Conservation (phyloP, 345 rosid genomes). For the Citrus australasica region DNA sequence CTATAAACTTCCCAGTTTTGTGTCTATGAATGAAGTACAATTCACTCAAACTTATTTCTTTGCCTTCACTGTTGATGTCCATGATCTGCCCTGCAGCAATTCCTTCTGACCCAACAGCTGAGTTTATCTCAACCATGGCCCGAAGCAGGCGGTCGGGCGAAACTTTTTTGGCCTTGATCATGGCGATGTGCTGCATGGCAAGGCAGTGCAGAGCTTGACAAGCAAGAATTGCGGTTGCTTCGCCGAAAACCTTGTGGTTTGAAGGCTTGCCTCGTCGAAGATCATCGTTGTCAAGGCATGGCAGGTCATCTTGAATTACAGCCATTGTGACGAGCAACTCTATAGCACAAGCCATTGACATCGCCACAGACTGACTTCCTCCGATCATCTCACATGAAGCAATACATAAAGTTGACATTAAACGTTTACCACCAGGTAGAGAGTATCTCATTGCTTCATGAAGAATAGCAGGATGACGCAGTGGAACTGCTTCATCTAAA, state of each 20-base stretch:
- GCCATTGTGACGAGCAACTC: constrained; percentile 50
- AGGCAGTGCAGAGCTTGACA: constrained; percentile 53
- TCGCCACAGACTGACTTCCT: too few species aligned
- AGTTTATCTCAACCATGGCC: constrained; percentile 5
- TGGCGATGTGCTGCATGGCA: too few species aligned
- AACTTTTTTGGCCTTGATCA: too few species aligned
- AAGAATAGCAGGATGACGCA: constrained; percentile 35
- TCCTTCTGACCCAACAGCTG: constrained; percentile 44
- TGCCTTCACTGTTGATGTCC: constrained; percentile 43
- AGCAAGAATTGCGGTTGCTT: not conserved
- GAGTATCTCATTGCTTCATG: constrained; percentile 14
- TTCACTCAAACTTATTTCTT: constrained; percentile 18
- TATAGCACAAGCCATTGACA: not conserved
- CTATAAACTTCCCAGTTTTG: constrained; percentile 35
- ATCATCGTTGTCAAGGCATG: too few species aligned
- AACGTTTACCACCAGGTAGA: constrained; percentile 62
- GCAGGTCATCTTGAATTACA: too few species aligned
- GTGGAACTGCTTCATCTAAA: too few species aligned
- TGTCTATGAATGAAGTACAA: constrained; percentile 30
- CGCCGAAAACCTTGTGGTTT: too few species aligned
- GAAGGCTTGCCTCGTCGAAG: too few species aligned
- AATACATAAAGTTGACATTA: constrained; percentile 52
- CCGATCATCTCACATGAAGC: not conserved
- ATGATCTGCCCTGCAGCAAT: constrained; percentile 51
- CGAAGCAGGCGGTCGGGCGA: constrained; percentile 25